Base-by-base conservation (phyloP, 1,284 basidiomycete species). In the Entoloma clypeatum region DNA sequence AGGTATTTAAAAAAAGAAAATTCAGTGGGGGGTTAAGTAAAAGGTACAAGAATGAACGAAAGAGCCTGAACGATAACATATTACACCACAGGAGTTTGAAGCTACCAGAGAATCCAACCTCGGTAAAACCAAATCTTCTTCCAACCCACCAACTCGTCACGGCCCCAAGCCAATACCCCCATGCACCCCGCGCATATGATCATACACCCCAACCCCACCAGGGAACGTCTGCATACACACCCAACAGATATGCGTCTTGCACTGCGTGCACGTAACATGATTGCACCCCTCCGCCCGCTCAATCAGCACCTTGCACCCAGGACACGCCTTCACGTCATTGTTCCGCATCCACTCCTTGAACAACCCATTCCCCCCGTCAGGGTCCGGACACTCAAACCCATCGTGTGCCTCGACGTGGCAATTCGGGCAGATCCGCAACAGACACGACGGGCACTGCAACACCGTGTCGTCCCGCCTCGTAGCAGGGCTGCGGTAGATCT, bases 181-280 rank as follows among this genome's bases (percentile, higher is more conserved):
- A 49, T 69, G 67, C 13, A 50, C 52, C 10, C 46, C 48, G 13
- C 60, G 53, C 67, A 69, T 69, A 44, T 69, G 67, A 7, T 52
- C 60, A 46, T 68, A 69, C n/a, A 67, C 63, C 9, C 61, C 63
- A n/a, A 76, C 62, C 5, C 78, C 75, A 18, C 64, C 62, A 0
- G 73, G 67, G 59, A 87, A 87, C 22, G 79, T 82, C 56, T 70
- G 60, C 55, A 82, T 53, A 56, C 85, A 88, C 11, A 75, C 75
- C 86, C 86, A 88, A 48, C 85, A 88, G 2, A 79, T 81, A 55
- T 88, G 85, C 1, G 80, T 77, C 50, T 75, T 71, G 57, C 85
- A 88, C 21, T 72, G 69, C 0, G 68, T 68, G 59, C 85, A 88
- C 21, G 73, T 79, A 71, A 88, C 78, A 56, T 88, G 86, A 59